These are phyloP conservation scores for Thermomucor indicae-seudaticae DNA, from an alignment of 371 early-diverging fungal species.

Conservation along the genomic window DNA sequence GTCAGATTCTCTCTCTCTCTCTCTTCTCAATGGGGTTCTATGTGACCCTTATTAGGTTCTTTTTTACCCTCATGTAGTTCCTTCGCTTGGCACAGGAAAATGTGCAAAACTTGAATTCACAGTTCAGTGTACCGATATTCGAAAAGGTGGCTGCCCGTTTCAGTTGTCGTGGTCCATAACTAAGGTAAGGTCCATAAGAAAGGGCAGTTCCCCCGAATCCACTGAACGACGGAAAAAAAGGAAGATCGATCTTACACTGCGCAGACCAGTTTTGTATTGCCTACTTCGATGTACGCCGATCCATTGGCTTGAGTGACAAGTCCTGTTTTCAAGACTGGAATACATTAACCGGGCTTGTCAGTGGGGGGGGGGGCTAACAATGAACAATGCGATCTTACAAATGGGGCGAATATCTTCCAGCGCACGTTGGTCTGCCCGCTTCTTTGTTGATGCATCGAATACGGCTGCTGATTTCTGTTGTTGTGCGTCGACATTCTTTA, in stretches of 20 bases:
- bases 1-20: too few species aligned
- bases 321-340: constrained; percentile 76
- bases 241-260: constrained; percentile 81
- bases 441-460: too few species aligned
- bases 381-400: constrained; percentile 37
- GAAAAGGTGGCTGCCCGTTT: constrained; percentile 56
- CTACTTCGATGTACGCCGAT: constrained; percentile 87
- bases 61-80: constrained; percentile 48
- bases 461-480: constrained; percentile 13
- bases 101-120: constrained; percentile 89
- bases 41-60: too few species aligned
- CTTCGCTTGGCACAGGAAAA: constrained; percentile 79
- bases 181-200: constrained; percentile 15
- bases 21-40: too few species aligned
- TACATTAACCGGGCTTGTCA: neutral
- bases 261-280: constrained; percentile 83
- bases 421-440: constrained; percentile 52
- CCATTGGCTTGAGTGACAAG: constrained; percentile 84
- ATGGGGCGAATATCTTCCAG: constrained; percentile 58
- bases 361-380: neutral
- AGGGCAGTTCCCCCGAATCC: too few species aligned
- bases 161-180: constrained; percentile 74
- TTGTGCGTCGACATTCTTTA: constrained; percentile 26
- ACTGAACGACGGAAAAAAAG: too few species aligned
- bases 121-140: constrained; percentile 63